These are phyloP conservation scores for Hortaea sp. DNA, from an alignment of 2,329 filamentous ascomycete species.

Conservation along the genomic window DNA sequence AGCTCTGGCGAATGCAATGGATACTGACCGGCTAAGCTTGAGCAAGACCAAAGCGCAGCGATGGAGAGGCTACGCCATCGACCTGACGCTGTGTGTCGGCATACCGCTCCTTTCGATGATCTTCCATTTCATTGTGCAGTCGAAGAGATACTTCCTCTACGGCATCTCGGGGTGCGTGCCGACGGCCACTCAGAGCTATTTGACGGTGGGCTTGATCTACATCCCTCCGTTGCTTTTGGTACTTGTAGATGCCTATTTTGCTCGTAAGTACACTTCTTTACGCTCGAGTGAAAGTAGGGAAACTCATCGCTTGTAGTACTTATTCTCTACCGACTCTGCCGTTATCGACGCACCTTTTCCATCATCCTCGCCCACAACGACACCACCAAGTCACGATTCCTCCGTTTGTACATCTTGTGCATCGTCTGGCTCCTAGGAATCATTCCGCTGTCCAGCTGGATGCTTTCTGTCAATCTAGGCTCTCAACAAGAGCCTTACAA, in stretches of 20 bases:
- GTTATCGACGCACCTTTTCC: conserved; percentile 50
- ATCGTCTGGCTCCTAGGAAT: conserved; percentile 39
- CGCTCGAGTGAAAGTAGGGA: no score
- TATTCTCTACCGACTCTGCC: conserved; percentile 50
- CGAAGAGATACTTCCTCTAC: conserved; percentile 47
- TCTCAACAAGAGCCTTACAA: conserved; percentile 24
- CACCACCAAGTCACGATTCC: conserved; percentile 50
- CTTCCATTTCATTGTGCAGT: conserved; percentile 51
- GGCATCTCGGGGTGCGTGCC: conserved; percentile 50
- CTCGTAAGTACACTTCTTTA: conserved; percentile 36
- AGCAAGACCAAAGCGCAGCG: conserved; percentile 40
- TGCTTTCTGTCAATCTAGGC: conserved; percentile 35
- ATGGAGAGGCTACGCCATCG: conserved; percentile 37
- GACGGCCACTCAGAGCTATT: conserved; percentile 47
- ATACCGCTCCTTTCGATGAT: conserved; percentile 47
- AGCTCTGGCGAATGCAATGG: conserved; percentile 49
- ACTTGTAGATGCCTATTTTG: conserved; percentile 45
- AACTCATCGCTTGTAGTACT: conserved; percentile 35
- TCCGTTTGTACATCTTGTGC: conserved; percentile 51
- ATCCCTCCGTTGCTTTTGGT: conserved; percentile 49
- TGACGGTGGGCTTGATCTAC: conserved; percentile 42
- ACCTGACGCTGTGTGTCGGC: conserved; percentile 46
- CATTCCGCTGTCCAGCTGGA: conserved; percentile 44
- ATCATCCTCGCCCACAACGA: conserved; percentile 44
- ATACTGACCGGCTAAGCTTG: conserved; percentile 46